Conservation (phyloP, 2,329 filamentous ascomycete species). For the Ramichloridium luteum region DNA sequence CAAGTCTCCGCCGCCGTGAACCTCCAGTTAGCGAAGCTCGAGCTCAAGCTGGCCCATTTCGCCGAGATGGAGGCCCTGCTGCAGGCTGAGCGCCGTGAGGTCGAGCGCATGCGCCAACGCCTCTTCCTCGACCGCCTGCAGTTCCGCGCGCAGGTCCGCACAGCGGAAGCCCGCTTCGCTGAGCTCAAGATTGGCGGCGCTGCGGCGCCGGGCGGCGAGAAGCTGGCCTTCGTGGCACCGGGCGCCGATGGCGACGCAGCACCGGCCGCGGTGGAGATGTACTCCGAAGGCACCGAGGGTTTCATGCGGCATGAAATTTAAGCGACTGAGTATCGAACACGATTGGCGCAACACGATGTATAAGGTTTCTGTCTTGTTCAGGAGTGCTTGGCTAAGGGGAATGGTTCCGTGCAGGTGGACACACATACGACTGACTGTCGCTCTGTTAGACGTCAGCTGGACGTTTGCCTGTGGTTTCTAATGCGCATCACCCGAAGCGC, state of each 20-base stretch:
- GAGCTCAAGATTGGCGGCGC: conserved; percentile 15
- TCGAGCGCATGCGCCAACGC: conserved; percentile 84
- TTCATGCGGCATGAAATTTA: conserved; percentile 22
- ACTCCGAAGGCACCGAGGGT: conserved; percentile 16
- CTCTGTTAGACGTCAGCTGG: too few species aligned
- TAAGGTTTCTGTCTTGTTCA: too few species aligned
- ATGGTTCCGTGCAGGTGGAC: too few species aligned
- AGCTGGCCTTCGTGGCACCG: conserved; percentile 8
- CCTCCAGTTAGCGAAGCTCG: conserved; percentile 85
- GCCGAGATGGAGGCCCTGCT: conserved; percentile 89
- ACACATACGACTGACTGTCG: too few species aligned
- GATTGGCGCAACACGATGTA: too few species aligned
- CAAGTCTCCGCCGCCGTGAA: conserved; percentile 88
- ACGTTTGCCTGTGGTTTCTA: too few species aligned
- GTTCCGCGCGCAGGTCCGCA: conserved; percentile 76
- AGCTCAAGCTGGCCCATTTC: conserved; percentile 92
- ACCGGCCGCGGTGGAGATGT: conserved; percentile 10
- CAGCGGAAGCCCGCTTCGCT: conserved; percentile 53
- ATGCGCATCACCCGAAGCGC: too few species aligned
- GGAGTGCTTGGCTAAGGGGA: too few species aligned
- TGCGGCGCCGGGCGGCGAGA: conserved; percentile 14
- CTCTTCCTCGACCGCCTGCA: conserved; percentile 83
- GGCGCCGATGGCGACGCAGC: background rate
- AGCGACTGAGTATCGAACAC: too few species aligned
- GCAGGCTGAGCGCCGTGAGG: conserved; percentile 80